Evolutionary conservation across 2,329 filamentous ascomycete genomes (phyloP).

Genomic region (Aspergillus japonicus): DNA sequence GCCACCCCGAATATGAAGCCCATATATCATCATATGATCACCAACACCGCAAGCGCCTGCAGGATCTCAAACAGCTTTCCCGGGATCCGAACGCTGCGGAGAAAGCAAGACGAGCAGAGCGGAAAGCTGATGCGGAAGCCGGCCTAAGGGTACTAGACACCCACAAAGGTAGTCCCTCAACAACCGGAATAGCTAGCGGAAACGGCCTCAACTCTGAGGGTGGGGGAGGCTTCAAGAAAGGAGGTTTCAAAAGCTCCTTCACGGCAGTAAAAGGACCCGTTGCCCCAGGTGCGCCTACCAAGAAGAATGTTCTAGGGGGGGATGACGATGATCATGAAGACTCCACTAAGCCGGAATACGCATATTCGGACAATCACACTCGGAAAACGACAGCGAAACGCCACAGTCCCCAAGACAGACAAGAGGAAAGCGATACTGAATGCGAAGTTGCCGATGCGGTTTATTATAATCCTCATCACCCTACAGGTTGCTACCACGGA

Average conservation of each 20-base stretch:
- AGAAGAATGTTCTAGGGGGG: slow-evolving; percentile 45
- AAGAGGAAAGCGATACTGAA: slow-evolving; percentile 70
- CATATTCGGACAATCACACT: slow-evolving; percentile 8
- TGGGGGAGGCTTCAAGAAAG: slow-evolving; percentile 66
- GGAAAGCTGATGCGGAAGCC: slow-evolving; percentile 44
- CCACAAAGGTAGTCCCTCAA: slow-evolving; percentile 22
- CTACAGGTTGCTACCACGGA: slow-evolving; percentile 49
- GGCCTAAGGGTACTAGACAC: slow-evolving; percentile 40
- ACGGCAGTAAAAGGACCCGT: slow-evolving; percentile 50
- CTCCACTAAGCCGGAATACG: slow-evolving; percentile 16
- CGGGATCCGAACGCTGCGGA: slow-evolving; percentile 45
- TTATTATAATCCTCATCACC: slow-evolving; percentile 54
- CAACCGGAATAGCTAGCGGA: slow-evolving; percentile 16
- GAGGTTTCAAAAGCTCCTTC: slow-evolving; percentile 78
- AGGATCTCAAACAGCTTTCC: slow-evolving; percentile 48
- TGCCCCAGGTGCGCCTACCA: slow-evolving; percentile 28
- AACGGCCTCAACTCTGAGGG: slow-evolving; percentile 24
- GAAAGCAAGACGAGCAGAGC: slow-evolving; percentile 43
- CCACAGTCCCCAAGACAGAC: slow-evolving; percentile 27
- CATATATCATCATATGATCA: slow-evolving; percentile 95
- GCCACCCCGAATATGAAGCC: slow-evolving; percentile 94
- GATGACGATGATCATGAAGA: slow-evolving; percentile 42
- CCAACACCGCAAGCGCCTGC: slow-evolving; percentile 73
- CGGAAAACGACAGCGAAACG: slow-evolving; percentile 6
- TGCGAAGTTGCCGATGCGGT: slow-evolving; percentile 58